These are phyloP conservation scores for Colletotrichum agaves DNA, from an alignment of 2,329 filamentous ascomycete species.

Conservation along the genomic window DNA sequence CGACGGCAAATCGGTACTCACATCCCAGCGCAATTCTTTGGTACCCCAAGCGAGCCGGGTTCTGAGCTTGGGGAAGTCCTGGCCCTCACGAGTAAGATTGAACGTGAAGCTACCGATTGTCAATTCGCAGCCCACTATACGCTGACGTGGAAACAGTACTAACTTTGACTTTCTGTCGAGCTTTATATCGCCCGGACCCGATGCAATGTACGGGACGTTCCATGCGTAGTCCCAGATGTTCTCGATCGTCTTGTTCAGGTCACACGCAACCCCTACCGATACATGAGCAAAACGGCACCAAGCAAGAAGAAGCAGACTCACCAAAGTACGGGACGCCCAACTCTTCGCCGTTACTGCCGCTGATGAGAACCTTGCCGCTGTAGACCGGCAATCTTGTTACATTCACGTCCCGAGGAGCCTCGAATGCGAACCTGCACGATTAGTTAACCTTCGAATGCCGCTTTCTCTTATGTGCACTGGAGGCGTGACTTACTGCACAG, in stretches of 20 bases:
- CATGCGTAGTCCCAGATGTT: conserved; percentile 20
- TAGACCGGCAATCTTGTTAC: conserved; percentile 45
- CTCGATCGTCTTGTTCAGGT: conserved; percentile 29
- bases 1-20: background rate
- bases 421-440: background rate
- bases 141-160: background rate
- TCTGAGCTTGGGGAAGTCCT: conserved; percentile 36
- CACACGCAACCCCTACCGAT: conserved; percentile 19
- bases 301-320: background rate
- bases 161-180: conserved; percentile 7
- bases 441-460: background rate
- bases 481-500: conserved; percentile 10
- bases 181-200: background rate
- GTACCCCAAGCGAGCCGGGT: conserved; percentile 32
- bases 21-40: conserved; percentile 43
- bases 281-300: background rate
- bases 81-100: conserved; percentile 18
- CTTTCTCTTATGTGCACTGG: too few relatives aligned
- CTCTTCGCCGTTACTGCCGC: conserved; percentile 45
- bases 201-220: background rate
- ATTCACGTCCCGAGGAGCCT: conserved; percentile 36
- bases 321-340: conserved; percentile 47
- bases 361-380: conserved; percentile 47
- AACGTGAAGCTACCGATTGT: conserved; percentile 19
- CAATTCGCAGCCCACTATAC: too few relatives aligned